These are phyloP conservation scores for Eucalyptus caleyi DNA, from an alignment of 345 rosid genomes.

Conservation along the genomic window DNA sequence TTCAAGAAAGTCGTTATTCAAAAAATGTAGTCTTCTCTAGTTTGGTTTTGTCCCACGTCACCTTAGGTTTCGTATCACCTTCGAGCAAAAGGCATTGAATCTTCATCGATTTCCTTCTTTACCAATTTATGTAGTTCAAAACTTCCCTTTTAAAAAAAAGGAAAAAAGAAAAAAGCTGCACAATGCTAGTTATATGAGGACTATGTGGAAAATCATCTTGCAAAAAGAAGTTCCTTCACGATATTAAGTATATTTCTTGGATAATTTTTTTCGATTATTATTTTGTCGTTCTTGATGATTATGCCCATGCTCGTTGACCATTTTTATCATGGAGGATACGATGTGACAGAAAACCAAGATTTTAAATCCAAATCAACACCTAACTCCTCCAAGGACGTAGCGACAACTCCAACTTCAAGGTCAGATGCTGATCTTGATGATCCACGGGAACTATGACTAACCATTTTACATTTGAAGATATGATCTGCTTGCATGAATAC, in stretches of 20 bases:
- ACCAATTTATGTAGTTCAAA: background rate
- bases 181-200: background rate
- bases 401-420: background rate
- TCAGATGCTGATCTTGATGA: background rate
- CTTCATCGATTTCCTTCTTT: background rate
- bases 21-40: background rate
- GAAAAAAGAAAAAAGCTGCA: background rate
- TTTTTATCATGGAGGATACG: background rate
- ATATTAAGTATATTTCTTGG: background rate
- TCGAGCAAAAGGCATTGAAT: background rate
- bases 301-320: background rate
- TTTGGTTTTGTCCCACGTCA: background rate
- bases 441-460: background rate
- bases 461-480: background rate
- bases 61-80: background rate
- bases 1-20: background rate
- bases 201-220: background rate
- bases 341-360: background rate
- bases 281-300: background rate
- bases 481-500: background rate
- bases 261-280: background rate
- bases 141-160: background rate
- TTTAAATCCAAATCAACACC: background rate
- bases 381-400: background rate
- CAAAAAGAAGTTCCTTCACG: background rate